Conservation (phyloP, 139 green algal genomes). For the Trebouxia sp. region DNA sequence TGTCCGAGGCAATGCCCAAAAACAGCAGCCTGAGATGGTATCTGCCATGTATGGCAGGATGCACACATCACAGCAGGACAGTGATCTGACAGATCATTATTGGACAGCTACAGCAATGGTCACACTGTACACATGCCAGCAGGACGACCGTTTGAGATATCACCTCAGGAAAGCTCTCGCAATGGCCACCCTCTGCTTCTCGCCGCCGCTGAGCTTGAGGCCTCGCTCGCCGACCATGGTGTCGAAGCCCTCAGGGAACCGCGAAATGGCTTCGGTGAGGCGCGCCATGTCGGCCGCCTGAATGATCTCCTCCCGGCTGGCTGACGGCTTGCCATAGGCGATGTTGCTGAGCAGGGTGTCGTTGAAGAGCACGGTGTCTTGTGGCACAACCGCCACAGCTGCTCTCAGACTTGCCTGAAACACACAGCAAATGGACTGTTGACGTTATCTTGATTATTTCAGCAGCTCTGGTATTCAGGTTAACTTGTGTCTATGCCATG, state of each 20-base stretch:
- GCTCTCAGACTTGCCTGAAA: slow-evolving; percentile 53
- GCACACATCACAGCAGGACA: no score
- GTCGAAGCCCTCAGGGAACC: slow-evolving; percentile 70
- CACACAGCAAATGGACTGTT: no score
- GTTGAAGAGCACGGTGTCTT: slow-evolving; percentile 80
- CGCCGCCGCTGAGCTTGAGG: slow-evolving; percentile 89
- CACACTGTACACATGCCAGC: no score
- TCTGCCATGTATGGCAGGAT: no score
- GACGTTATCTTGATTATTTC: no score
- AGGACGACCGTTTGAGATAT: neutral
- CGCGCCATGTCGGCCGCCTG: slow-evolving; percentile 57
- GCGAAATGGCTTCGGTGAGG: slow-evolving; percentile 56
- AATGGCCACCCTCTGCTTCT: slow-evolving; percentile 97
- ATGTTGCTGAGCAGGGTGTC: slow-evolving; percentile 64
- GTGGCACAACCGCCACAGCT: slow-evolving; percentile 87
- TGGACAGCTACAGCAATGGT: no score
- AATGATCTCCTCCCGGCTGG: slow-evolving; percentile 65
- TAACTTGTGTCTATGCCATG: no score
- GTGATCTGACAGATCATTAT: no score
- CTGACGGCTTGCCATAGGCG: slow-evolving; percentile 64
- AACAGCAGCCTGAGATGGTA: no score
- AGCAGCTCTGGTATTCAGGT: no score
- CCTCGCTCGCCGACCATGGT: slow-evolving; percentile 85
- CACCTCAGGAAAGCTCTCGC: slow-evolving; percentile 76
- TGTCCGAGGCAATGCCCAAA: no score